phyloP scores from a whole-genome alignment of 352 stramenopile genomes.

The Phytopythium boreale region DNA sequence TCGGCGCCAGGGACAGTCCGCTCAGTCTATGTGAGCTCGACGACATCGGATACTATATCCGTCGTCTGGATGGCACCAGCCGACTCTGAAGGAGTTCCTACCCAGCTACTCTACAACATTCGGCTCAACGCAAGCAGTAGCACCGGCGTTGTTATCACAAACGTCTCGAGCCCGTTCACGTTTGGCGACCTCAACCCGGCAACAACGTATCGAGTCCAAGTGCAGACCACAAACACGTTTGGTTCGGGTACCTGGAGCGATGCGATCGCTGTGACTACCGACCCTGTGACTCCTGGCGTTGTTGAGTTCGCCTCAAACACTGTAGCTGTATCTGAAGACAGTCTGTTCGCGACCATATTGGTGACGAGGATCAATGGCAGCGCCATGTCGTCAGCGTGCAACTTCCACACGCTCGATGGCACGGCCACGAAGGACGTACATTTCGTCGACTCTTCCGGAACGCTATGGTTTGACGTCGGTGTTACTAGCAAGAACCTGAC shows the following conservation, averaged over 20 bases:
- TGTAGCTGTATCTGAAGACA: constrained; percentile 25
- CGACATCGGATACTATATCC: constrained; percentile 14
- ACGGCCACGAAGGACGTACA: constrained; percentile 30
- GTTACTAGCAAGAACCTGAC: constrained; percentile 17
- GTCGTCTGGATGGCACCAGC: constrained; percentile 28
- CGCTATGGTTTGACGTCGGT: constrained; percentile 28
- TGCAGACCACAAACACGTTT: constrained; percentile 23
- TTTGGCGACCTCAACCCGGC: constrained; percentile 20
- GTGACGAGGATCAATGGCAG: constrained; percentile 27
- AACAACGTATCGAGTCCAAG: constrained; percentile 29
- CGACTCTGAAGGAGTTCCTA: constrained; percentile 34
- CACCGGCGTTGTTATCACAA: neutral
- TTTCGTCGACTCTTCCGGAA: constrained; percentile 18
- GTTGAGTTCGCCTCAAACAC: constrained; percentile 27
- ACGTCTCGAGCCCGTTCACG: neutral
- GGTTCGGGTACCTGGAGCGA: constrained; percentile 29
- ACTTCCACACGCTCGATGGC: constrained; percentile 27
- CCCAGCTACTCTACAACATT: constrained; percentile 24
- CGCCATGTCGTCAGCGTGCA: constrained; percentile 30
- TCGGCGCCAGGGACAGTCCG: constrained; percentile 25
- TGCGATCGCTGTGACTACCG: constrained; percentile 25
- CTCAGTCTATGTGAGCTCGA: constrained; percentile 13
- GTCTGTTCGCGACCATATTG: constrained; percentile 13
- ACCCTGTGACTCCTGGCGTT: constrained; percentile 41
- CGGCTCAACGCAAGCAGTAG: constrained; percentile 10